Evolutionary conservation across 2,329 filamentous ascomycete genomes (phyloP).

Genomic region (Leptosphaerulina australis): DNA sequence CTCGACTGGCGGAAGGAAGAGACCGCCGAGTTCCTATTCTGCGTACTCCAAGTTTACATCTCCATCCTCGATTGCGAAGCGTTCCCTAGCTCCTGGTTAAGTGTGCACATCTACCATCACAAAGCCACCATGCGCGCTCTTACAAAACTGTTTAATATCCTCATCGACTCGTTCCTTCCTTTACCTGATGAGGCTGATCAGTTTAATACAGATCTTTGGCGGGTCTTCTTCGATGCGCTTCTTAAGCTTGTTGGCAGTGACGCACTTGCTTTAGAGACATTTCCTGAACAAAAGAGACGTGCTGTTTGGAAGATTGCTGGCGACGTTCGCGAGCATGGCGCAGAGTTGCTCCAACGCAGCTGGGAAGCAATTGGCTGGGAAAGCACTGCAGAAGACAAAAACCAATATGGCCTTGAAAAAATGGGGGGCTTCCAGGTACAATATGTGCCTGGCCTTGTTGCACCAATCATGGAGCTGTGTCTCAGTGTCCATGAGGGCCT

Average conservation of each 20-base stretch:
- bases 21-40: conserved; percentile 74
- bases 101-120: conserved; percentile 90
- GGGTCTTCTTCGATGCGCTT: conserved; percentile 86
- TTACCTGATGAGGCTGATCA: conserved; percentile 87
- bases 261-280: conserved; percentile 88
- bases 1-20: conserved; percentile 77
- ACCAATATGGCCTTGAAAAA: conserved; percentile 76
- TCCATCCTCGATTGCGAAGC: conserved; percentile 89
- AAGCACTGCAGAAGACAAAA: conserved; percentile 76
- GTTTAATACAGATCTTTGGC: conserved; percentile 95
- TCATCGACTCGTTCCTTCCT: conserved; percentile 84
- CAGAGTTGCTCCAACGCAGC: conserved; percentile 79
- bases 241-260: conserved; percentile 89
- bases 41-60: conserved; percentile 81
- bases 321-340: conserved; percentile 90
- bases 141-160: conserved; percentile 77
- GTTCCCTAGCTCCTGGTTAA: conserved; percentile 89
- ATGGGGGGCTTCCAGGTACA: conserved; percentile 98
- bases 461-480: conserved; percentile 90
- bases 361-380: conserved; percentile 99
- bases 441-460: conserved; percentile 91
- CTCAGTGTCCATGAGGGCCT: conserved; percentile 93
- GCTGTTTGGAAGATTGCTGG: conserved; percentile 99
- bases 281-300: conserved; percentile 92
- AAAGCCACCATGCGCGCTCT: conserved; percentile 86